Conservation (phyloP, 768 basidiomycete genomes). For the Boletus pseudo-olivaceus region DNA sequence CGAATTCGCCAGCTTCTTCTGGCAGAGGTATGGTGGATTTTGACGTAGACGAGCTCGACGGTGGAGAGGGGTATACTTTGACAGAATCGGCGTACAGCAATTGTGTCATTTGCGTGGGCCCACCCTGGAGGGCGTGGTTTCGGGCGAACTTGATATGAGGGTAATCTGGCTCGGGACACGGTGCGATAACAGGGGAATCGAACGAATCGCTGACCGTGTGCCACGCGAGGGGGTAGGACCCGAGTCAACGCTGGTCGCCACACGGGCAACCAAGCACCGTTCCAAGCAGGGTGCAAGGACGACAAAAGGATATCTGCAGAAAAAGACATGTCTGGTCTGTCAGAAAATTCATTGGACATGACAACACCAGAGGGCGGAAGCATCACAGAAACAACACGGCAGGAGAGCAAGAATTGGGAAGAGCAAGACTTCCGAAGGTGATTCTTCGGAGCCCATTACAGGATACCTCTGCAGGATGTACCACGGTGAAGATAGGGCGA, state of each 20-base stretch:
- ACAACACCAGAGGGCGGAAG: conserved; percentile 42
- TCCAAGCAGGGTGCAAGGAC: conserved; percentile 10
- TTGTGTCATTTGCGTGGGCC: background rate
- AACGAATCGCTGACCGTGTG: conserved; percentile 15
- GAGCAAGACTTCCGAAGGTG: conserved; percentile 26
- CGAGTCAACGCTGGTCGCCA: conserved; percentile 17
- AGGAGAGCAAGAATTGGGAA: conserved; percentile 44
- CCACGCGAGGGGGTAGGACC: conserved; percentile 18
- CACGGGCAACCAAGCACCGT: conserved; percentile 10
- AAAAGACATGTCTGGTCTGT: conserved; percentile 48
- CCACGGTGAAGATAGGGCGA: conserved; percentile 61
- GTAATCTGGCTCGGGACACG: conserved; percentile 11
- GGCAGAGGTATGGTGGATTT: conserved; percentile 26
- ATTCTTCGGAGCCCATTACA: conserved; percentile 30
- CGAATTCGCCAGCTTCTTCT: conserved; percentile 22
- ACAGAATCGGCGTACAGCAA: conserved; percentile 19
- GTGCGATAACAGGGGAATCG: conserved; percentile 25
- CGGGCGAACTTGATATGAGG: conserved; percentile 15
- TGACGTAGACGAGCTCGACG: conserved; percentile 24
- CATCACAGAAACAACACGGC: conserved; percentile 77
- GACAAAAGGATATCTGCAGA: conserved; percentile 29
- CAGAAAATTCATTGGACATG: conserved; percentile 51
- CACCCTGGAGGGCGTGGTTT: conserved; percentile 13
- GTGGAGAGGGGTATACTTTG: conserved; percentile 29
- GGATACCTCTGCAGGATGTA: conserved; percentile 48